Base-by-base conservation (phyloP, 495 filamentous ascomycete species). In the Xanthoparmelia taractica region DNA sequence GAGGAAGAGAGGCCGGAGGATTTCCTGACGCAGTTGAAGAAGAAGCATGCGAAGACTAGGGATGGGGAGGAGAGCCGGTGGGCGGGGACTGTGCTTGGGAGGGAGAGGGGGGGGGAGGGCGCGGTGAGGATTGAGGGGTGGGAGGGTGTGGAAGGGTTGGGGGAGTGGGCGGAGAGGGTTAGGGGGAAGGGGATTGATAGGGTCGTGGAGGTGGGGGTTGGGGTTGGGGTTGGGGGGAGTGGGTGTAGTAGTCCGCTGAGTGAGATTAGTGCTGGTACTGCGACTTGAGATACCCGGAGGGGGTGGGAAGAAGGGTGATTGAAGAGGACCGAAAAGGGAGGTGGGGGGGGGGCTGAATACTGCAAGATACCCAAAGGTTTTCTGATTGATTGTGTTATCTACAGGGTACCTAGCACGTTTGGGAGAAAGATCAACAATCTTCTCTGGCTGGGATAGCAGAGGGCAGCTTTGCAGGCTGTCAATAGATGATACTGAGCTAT, bases 11-110 rank as follows among this genome's bases (percentile, higher is more conserved):
- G 29, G 6, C 34, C 50, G 71, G 85, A 87, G 68, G 91, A 96
- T 73, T 96, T 86, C 68, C 70, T 96, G 27, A 31, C 63, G 80
- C 82, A 83, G 5, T 76, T 96, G 62, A 94, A 92, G 73, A 88
- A 89, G 70, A 93, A 91, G 63, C 87, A 93, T 72, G 89, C 83
- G 73, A 92, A 92, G 69, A 89, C 84, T 6, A 57, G 45, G 4
- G 65, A 64, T 20, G 85, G 85, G 38, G 90, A 94, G 66, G 89
- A 93, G 65, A 84, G 87, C 13, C 82, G 91, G 65, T 96, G 86
- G 72, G 80, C 85, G 38, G 90, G 90, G 4, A 95, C 92, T 7
- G 79, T 91, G 0, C 73, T 97, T 15, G 92, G 92, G 4, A 85
- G 84, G 65, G 73, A 74, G 54, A 82, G 79, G 33, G 88, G 33